These are phyloP conservation scores for Suillus plorans DNA, from an alignment of 768 basidiomycete species.

Conservation along the genomic window DNA sequence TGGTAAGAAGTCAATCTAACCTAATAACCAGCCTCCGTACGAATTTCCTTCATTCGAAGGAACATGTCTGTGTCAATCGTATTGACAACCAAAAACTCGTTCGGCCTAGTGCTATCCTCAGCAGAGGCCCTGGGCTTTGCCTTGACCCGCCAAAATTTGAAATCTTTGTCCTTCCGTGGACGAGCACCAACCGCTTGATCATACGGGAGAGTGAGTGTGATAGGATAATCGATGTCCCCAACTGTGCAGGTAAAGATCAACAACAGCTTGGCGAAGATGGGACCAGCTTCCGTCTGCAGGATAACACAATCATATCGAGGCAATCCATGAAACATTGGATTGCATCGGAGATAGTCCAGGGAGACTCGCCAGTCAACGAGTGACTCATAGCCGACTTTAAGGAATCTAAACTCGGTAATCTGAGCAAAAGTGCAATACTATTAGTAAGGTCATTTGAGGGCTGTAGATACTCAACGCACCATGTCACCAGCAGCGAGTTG, in stretches of 20 bases:
- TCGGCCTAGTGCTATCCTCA: constrained; percentile 14
- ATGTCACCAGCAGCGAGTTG: not conserved
- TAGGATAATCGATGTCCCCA: not conserved
- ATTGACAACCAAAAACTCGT: constrained; percentile 29
- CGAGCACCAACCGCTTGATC: constrained; percentile 14
- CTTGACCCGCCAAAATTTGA: constrained; percentile 20
- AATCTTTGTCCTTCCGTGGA: constrained; percentile 20
- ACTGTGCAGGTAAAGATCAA: not conserved
- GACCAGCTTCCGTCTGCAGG: too few species aligned
- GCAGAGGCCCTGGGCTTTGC: constrained; percentile 5
- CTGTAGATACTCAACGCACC: not conserved
- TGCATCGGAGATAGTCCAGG: constrained; percentile 29
- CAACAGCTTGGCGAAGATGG: not conserved
- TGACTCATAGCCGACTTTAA: constrained; percentile 29
- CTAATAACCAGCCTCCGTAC: too few species aligned
- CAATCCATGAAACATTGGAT: constrained; percentile 16
- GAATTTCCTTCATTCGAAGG: constrained; percentile 1
- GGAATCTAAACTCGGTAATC: constrained; percentile 16
- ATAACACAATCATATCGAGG: too few species aligned
- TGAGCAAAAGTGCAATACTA: not conserved
- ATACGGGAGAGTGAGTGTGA: not conserved
- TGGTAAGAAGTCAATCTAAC: too few species aligned
- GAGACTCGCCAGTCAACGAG: constrained; percentile 26
- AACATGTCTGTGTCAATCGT: constrained; percentile 33
- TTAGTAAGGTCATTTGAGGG: too few species aligned